Conservation (phyloP, 371 early-diverging fungal species). For the Nematocida ironsii region DNA sequence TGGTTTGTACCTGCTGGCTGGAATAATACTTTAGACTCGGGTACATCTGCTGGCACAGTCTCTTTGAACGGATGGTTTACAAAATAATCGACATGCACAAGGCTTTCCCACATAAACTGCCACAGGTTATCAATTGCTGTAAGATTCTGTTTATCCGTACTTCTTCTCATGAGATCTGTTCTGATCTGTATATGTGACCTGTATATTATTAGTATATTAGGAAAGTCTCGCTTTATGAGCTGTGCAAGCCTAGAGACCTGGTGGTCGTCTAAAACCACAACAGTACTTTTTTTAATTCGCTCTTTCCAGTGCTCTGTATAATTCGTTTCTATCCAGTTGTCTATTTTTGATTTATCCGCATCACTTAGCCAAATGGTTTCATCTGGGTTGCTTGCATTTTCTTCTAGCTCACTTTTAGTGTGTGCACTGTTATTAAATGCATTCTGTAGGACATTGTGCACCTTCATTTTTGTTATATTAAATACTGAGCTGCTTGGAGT, state of each 20-base stretch:
- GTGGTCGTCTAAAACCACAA: constrained; percentile 81
- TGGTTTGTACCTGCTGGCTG: constrained; percentile 77
- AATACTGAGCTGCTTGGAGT: constrained; percentile 53
- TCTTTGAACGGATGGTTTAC: constrained; percentile 76
- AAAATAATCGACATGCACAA: constrained; percentile 75
- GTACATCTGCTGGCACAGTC: constrained; percentile 75
- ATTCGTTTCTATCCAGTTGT: constrained; percentile 76
- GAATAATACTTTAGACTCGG: constrained; percentile 72
- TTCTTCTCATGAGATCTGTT: constrained; percentile 73
- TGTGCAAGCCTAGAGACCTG: constrained; percentile 76
- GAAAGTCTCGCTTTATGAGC: constrained; percentile 74
- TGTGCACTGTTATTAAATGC: constrained; percentile 66
- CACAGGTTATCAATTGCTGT: constrained; percentile 64
- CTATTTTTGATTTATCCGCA: constrained; percentile 74
- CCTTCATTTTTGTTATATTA: constrained; percentile 72
- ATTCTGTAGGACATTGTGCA: constrained; percentile 82
- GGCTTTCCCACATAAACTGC: constrained; percentile 75
- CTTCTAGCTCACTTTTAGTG: background rate
- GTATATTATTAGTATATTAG: constrained; percentile 75
- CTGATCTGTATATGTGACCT: constrained; percentile 79
- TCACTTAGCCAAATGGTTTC: constrained; percentile 72
- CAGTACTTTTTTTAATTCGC: constrained; percentile 74
- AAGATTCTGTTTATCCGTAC: constrained; percentile 21
- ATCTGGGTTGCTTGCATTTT: background rate
- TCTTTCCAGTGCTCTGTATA: constrained; percentile 76